phyloP scores from a whole-genome alignment of 2,329 filamentous ascomycete genomes.

The Cryphonectria naterciae region DNA sequence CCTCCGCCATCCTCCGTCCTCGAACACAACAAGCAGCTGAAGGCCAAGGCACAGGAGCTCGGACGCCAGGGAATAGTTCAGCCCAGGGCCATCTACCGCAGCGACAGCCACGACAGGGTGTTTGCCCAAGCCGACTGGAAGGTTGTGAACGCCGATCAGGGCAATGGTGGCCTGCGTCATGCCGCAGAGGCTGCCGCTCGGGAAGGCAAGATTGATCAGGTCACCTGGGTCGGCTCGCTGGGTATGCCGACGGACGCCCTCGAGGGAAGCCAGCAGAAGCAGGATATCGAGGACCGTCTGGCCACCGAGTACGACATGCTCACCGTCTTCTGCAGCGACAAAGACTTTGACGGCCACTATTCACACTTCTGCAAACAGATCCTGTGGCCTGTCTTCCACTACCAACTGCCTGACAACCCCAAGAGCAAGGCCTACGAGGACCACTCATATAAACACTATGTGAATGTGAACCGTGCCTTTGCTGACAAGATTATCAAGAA shows the following conservation, averaged over 20 bases:
- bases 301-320: conserved; percentile 82
- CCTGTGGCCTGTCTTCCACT: conserved; percentile 96
- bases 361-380: conserved; percentile 97
- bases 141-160: conserved; percentile 83
- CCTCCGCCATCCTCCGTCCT: conserved; percentile 74
- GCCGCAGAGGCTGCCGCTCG: conserved; percentile 79
- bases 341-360: conserved; percentile 93
- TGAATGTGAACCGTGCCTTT: conserved; percentile 89
- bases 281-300: conserved; percentile 81
- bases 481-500: conserved; percentile 87
- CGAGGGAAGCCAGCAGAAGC: conserved; percentile 71
- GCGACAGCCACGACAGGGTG: conserved; percentile 68
- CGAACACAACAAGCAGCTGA: conserved; percentile 62
- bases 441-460: conserved; percentile 94
- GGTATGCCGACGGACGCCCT: conserved; percentile 93
- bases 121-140: conserved; percentile 83
- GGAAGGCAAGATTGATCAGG: conserved; percentile 70
- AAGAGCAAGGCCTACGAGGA: conserved; percentile 99
- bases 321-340: conserved; percentile 84
- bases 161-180: conserved; percentile 90
- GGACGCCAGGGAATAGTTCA: conserved; percentile 62
- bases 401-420: conserved; percentile 95
- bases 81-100: conserved; percentile 55
- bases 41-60: conserved; percentile 59
- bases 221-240: conserved; percentile 89